Evolutionary conservation across 805 yeast species (phyloP).

Genomic region (Starmerella etchellsii): DNA sequence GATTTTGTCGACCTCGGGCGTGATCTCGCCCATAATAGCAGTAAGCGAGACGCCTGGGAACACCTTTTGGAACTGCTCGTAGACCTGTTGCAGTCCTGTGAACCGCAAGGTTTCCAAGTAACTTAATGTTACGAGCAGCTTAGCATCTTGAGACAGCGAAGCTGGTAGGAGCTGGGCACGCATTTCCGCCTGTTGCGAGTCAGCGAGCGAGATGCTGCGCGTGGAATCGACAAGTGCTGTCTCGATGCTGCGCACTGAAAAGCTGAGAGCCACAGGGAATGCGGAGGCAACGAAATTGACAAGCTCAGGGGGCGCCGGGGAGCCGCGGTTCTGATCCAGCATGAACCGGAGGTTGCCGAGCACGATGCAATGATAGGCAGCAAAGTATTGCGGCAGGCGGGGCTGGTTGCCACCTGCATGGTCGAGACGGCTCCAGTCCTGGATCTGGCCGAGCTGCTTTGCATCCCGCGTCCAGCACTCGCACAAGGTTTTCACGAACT

Average conservation of each 20-base stretch:
- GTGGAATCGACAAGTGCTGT: conserved; percentile 11
- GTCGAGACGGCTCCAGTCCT: conserved; percentile 26
- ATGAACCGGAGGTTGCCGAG: conserved; percentile 15
- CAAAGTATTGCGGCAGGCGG: conserved; percentile 29
- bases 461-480: conserved; percentile 42
- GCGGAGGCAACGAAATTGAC: conserved; percentile 1
- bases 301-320: conserved; percentile 4
- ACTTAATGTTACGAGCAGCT: conserved; percentile 40
- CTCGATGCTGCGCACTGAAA: conserved; percentile 14
- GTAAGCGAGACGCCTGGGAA: conserved; percentile 4
- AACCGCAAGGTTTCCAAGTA: conserved; percentile 40
- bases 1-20: conserved; percentile 39
- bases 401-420: neutral
- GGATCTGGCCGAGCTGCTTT: conserved; percentile 27
- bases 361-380: conserved; percentile 28
- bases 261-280: conserved; percentile 15
- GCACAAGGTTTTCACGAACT: conserved; percentile 37
- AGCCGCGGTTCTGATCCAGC: conserved; percentile 9
- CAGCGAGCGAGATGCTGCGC: conserved; percentile 20
- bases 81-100: conserved; percentile 35
- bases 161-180: conserved; percentile 29
- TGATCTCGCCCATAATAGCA: conserved; percentile 3
- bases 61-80: conserved; percentile 8
- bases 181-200: conserved; percentile 1
- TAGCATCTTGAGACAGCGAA: conserved; percentile 37